Conservation (phyloP, 345 rosid species). For the Durio zibethinus region DNA sequence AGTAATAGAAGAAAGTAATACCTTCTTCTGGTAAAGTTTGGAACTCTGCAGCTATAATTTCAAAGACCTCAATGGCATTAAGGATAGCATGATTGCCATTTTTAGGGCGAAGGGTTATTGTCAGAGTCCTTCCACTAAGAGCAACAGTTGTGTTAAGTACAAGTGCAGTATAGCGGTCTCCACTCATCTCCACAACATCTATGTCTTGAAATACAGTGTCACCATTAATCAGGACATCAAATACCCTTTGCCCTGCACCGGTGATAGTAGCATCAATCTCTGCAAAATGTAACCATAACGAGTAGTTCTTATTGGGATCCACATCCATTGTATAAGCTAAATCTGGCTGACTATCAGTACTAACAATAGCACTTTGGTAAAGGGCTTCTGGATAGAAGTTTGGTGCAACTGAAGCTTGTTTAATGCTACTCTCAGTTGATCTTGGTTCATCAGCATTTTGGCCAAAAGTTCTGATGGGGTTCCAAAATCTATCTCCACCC, state of each 20-base stretch:
- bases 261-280: conserved; percentile 79
- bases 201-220: conserved; percentile 44
- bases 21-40: conserved; percentile 81
- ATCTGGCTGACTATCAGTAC: conserved; percentile 68
- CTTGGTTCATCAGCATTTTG: conserved; percentile 49
- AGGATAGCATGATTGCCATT: conserved; percentile 59
- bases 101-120: conserved; percentile 67
- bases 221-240: conserved; percentile 81
- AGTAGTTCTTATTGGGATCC: conserved; percentile 86
- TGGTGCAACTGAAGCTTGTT: conserved; percentile 60
- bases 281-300: conserved; percentile 90
- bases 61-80: conserved; percentile 92
- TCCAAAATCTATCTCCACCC: conserved; percentile 99
- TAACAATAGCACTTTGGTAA: conserved; percentile 71
- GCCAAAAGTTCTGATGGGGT: conserved; percentile 52
- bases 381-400: conserved; percentile 87
- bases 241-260: conserved; percentile 64
- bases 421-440: conserved; percentile 63
- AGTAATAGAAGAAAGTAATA: conserved; percentile 21
- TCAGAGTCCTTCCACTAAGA: conserved; percentile 79
- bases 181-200: conserved; percentile 66
- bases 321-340: conserved; percentile 71
- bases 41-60: conserved; percentile 61
- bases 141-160: conserved; percentile 76
- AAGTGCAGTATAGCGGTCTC: conserved; percentile 64